Evolutionary conservation across 2,329 filamentous ascomycete species (phyloP).

Genomic region (Sclerotinia trifoliorum): DNA sequence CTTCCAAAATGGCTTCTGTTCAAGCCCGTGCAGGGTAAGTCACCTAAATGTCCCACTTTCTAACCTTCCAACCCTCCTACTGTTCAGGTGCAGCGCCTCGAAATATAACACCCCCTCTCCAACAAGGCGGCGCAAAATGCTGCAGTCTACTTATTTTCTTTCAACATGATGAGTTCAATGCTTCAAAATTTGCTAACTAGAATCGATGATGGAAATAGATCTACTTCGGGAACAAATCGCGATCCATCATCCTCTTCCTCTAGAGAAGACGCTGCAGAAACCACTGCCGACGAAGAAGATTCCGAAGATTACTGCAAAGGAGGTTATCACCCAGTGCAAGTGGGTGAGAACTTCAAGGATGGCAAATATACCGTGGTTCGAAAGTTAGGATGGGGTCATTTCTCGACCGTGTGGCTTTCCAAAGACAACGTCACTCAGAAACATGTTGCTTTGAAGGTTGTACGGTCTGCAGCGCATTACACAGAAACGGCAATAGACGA

Average conservation of each 20-base stretch:
- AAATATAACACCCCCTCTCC: constrained; percentile 16
- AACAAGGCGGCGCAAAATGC: constrained; percentile 22
- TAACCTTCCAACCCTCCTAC: constrained; percentile 22
- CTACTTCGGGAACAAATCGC: constrained; percentile 36
- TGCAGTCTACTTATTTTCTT: constrained; percentile 14
- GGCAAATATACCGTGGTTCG: constrained; percentile 94
- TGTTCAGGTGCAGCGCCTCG: constrained; percentile 31
- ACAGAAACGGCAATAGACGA: constrained; percentile 98
- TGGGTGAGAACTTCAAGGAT: constrained; percentile 97
- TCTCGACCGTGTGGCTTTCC: constrained; percentile 90
- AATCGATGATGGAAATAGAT: constrained; percentile 36
- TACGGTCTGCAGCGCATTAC: constrained; percentile 96
- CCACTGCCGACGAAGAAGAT: constrained; percentile 96
- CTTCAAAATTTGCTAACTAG: constrained; percentile 36
- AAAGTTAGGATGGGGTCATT: constrained; percentile 97
- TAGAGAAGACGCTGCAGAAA: constrained; percentile 80
- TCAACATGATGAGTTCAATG: constrained; percentile 36
- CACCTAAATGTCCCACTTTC: constrained; percentile 23
- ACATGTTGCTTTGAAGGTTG: constrained; percentile 96
- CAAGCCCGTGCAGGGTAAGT: constrained; percentile 41
- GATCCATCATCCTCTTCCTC: constrained; percentile 65
- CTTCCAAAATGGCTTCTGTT: constrained; percentile 36
- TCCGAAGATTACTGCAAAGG: constrained; percentile 99
- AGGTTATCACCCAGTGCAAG: constrained; percentile 91
- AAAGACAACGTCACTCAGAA: constrained; percentile 84